Evolutionary conservation across 306 rosid species (phyloP), one percentile per base, ranked within the genome.

Genomic region (Cotoneaster glaucophyllus): DNA sequence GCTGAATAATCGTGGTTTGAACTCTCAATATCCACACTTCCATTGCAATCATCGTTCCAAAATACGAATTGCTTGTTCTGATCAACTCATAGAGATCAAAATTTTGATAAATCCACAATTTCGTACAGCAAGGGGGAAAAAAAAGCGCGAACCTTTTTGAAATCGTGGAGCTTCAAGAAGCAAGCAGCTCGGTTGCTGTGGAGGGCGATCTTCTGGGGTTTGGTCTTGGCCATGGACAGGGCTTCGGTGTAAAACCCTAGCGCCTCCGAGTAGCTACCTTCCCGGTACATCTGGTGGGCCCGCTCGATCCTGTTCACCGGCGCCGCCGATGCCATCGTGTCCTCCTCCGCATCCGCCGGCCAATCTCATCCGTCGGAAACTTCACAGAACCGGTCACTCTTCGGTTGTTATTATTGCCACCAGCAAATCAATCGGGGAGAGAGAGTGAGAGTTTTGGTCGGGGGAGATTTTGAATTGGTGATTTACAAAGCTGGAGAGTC

Each of bases 181-280:
- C 98, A 94, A 77, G 98, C 97, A 69, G 98, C 98, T 18, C 98
- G 83, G 31, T 91, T 93, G 77, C 98, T 93, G 48, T 88, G 98
- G 31, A 93, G 77, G 44, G 97, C 90, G 73, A 91, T 92, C 88
- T 78, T 90, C 77, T 94, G 97, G 11, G 95, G 85, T 24, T 84
- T 87, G 67, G 92, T 90, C 73, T 79, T 92, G 26, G 96, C 95
- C 86, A 90, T 39, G 78, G 76, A 62, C 32, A 94, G 90, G 2
- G 97, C 96, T 13, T 92, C 97, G 3, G 98, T 90, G 86, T 90
- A 94, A 64, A 90, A 92, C 84, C 85, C 93, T 43, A 94, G 76
- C 12, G 98, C 98, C 62, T 88, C 95, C 54, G 68, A 74, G 84
- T 92, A 90, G n/a, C 79, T 81, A 9, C 96, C 97, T 52, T 92